Percentiles rank a stretch among this genome's conserved stretches.
Conservation (phyloP, 352 stramenopile genomes). For the Globisporangium nunn region DNA sequence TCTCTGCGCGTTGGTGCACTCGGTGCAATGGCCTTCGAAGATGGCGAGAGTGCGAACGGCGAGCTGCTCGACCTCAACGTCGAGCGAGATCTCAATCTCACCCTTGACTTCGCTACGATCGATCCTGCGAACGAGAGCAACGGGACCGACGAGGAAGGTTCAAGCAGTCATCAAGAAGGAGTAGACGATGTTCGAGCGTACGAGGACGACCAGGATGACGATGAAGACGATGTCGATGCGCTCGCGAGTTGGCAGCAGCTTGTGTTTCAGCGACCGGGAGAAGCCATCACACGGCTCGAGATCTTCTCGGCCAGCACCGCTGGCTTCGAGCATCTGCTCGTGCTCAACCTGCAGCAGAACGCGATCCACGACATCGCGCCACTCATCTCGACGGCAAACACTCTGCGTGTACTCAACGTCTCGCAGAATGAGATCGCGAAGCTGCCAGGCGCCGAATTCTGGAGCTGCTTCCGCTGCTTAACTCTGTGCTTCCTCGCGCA, state of each 20-base stretch:
- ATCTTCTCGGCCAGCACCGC: conserved; percentile 24
- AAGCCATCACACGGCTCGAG: conserved; percentile 21
- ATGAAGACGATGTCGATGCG: conserved; percentile 4
- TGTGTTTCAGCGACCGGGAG: conserved; percentile 46
- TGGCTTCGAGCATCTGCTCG: conserved; percentile 44
- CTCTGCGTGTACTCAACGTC: conserved; percentile 53
- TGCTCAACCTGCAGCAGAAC: conserved; percentile 62
- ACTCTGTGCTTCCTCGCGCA: conserved; percentile 52
- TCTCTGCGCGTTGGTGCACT: too few relatives aligned
- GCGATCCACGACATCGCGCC: conserved; percentile 46
- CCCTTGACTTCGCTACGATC: neutral
- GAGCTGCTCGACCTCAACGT: neutral
- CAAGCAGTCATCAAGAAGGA: neutral
- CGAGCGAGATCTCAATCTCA: too few relatives aligned
- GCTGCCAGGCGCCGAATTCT: conserved; percentile 43
- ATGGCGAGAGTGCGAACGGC: neutral
- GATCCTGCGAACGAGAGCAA: neutral
- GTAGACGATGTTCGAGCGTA: neutral
- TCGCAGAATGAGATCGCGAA: conserved; percentile 42
- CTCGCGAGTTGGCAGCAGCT: conserved; percentile 37
- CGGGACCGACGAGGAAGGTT: neutral
- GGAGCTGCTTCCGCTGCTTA: conserved; percentile 37
- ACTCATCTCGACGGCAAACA: conserved; percentile 27
- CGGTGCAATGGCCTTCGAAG: neutral
- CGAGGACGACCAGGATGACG: neutral